These are phyloP conservation scores for sunflower (Helianthus annuus) DNA, from an alignment of 129 eudicot species.

Conservation along the genomic window DNA sequence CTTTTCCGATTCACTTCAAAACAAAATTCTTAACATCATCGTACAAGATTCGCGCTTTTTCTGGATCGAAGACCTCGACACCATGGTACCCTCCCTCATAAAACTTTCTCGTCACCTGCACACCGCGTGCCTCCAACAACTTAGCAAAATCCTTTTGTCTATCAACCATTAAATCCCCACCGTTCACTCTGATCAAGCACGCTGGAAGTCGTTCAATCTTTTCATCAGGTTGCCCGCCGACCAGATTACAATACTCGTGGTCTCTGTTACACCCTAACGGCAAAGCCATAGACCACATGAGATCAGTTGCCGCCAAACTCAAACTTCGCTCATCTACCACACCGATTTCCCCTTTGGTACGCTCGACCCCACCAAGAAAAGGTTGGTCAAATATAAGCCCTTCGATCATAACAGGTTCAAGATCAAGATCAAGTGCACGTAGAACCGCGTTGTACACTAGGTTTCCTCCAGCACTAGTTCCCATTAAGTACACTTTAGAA, in stretches of 20 bases:
- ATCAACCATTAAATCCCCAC: slow-evolving; percentile 64
- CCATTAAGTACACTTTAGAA: slow-evolving; percentile 49
- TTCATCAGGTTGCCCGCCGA: slow-evolving; percentile 10
- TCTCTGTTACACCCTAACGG: slow-evolving; percentile 52
- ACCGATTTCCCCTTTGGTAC: slow-evolving; percentile 51
- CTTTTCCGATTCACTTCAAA: neutral
- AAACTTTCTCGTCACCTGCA: slow-evolving; percentile 45
- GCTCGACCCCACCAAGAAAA: slow-evolving; percentile 53
- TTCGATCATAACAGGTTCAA: slow-evolving; percentile 44
- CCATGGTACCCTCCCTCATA: slow-evolving; percentile 61
- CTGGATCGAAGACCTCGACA: slow-evolving; percentile 50
- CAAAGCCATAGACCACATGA: slow-evolving; percentile 65
- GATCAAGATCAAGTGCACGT: slow-evolving; percentile 46
- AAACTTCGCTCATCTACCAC: slow-evolving; percentile 39
- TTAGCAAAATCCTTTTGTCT: slow-evolving; percentile 51
- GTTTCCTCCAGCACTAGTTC: slow-evolving; percentile 77
- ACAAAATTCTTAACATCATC: slow-evolving; percentile 46
- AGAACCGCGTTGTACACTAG: slow-evolving; percentile 48
- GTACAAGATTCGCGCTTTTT: slow-evolving; percentile 39
- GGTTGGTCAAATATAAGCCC: slow-evolving; percentile 65
- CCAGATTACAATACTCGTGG: slow-evolving; percentile 62
- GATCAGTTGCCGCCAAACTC: slow-evolving; percentile 46
- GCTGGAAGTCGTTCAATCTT: slow-evolving; percentile 53
- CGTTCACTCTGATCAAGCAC: slow-evolving; percentile 54
- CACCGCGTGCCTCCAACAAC: slow-evolving; percentile 61